Evolutionary conservation across 148 eudicot genomes (phyloP).

Genomic region (Cornus florida): DNA sequence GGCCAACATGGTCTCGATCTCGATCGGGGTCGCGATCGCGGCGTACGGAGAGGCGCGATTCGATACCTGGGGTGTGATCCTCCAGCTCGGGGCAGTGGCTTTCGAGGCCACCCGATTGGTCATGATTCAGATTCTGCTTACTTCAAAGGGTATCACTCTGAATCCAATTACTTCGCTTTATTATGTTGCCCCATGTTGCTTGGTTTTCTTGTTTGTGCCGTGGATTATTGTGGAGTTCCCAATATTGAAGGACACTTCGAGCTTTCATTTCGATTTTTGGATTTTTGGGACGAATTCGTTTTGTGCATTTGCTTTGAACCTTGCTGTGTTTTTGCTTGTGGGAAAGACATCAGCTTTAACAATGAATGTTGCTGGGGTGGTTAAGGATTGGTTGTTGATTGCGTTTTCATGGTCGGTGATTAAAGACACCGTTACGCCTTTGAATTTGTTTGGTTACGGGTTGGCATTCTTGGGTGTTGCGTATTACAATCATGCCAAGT

Average conservation of each 20-base stretch:
- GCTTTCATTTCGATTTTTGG: constrained; percentile 31
- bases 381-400: constrained; percentile 47
- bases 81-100: constrained; percentile 30
- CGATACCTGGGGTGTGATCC: constrained; percentile 28
- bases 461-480: constrained; percentile 38
- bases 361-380: constrained; percentile 49
- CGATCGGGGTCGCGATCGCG: constrained; percentile 37
- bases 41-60: constrained; percentile 36
- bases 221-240: constrained; percentile 42
- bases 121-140: constrained; percentile 35
- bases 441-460: constrained; percentile 40
- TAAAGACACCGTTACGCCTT: constrained; percentile 36
- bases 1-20: constrained; percentile 32
- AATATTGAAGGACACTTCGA: constrained; percentile 25
- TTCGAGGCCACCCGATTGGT: constrained; percentile 37
- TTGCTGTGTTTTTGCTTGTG: constrained; percentile 43
- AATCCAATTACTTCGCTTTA: constrained; percentile 42
- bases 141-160: constrained; percentile 33
- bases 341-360: constrained; percentile 48
- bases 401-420: constrained; percentile 45
- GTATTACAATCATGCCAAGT: constrained; percentile 37
- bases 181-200: constrained; percentile 43
- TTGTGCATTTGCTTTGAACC: constrained; percentile 39
- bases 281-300: constrained; percentile 40
- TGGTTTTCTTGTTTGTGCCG: constrained; percentile 31